These are phyloP conservation scores for Juncus effusus DNA, from an alignment of 176 grass and related monocot species.

Conservation along the genomic window DNA sequence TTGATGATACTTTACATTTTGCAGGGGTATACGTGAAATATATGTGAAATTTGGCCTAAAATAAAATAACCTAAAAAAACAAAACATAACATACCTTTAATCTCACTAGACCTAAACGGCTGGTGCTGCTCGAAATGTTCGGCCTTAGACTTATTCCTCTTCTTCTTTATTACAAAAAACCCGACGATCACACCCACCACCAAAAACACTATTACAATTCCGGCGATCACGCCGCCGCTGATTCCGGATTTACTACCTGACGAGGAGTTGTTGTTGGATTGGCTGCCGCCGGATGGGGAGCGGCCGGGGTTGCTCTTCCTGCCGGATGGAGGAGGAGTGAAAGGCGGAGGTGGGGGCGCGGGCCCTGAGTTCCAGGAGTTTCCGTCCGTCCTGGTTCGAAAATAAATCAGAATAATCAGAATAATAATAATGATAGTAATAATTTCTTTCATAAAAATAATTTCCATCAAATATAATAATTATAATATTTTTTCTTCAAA, in stretches of 20 bases:
- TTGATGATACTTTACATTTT: constrained; percentile 68
- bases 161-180: constrained; percentile 81
- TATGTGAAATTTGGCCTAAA: constrained; percentile 48
- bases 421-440: constrained; percentile 18
- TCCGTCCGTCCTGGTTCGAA: constrained; percentile 65
- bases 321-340: constrained; percentile 57
- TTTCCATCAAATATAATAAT: no score
- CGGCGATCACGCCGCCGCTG: constrained; percentile 56
- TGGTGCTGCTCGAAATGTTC: constrained; percentile 66
- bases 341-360: constrained; percentile 88
- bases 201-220: constrained; percentile 76
- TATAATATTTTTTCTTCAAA: no score
- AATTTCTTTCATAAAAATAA: no score
- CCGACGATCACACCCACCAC: constrained; percentile 61
- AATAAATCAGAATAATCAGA: background rate
- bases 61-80: constrained; percentile 33
- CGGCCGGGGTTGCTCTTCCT: constrained; percentile 43
- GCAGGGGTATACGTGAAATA: constrained; percentile 22
- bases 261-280: constrained; percentile 30
- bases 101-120: constrained; percentile 64
- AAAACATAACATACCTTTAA: constrained; percentile 46
- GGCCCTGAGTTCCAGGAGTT: constrained; percentile 86
- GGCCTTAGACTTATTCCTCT: constrained; percentile 40
- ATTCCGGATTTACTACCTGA: constrained; percentile 60
- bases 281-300: constrained; percentile 31